phyloP scores from a whole-genome alignment of 805 yeast genomes.

The Candida multigemmis region DNA sequence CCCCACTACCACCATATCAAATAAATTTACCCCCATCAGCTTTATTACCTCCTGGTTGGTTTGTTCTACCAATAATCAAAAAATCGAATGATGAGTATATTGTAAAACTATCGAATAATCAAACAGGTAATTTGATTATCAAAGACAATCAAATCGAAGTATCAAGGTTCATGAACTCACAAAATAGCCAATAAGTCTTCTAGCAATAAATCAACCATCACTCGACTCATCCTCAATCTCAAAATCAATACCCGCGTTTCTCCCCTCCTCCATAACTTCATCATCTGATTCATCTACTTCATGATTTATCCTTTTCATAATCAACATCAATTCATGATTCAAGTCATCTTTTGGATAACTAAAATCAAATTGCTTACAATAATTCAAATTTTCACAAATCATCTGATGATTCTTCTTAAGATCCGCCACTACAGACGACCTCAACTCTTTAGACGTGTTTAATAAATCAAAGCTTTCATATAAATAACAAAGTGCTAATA shows the following conservation, averaged over 20 bases:
- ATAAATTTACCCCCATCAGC: conserved; percentile 15
- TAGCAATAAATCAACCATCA: not conserved
- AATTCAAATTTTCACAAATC: conserved; percentile 7
- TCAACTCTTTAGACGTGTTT: conserved; percentile 3
- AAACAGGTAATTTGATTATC: conserved; percentile 9
- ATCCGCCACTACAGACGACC: conserved; percentile 1
- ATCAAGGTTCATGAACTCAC: not conserved
- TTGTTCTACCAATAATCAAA: conserved; percentile 15
- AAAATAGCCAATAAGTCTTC: not conserved
- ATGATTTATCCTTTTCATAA: conserved; percentile 2
- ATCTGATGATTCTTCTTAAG: conserved; percentile 1
- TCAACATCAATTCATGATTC: conserved; percentile 4
- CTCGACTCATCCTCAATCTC: not conserved
- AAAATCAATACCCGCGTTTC: not conserved
- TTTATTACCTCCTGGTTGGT: conserved; percentile 21
- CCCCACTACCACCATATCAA: conserved; percentile 6
- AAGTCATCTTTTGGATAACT: conserved; percentile 14
- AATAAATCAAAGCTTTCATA: conserved; percentile 13
- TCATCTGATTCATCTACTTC: not conserved
- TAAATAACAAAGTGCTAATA: conserved; percentile 21
- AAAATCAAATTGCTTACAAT: conserved; percentile 15
- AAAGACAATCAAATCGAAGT: conserved; percentile 2
- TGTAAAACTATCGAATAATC: conserved; percentile 10
- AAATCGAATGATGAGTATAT: conserved; percentile 5
- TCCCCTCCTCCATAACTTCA: conserved; percentile 1